phyloP scores from a whole-genome alignment of 352 stramenopile genomes.

The Vaucheria bursata region DNA sequence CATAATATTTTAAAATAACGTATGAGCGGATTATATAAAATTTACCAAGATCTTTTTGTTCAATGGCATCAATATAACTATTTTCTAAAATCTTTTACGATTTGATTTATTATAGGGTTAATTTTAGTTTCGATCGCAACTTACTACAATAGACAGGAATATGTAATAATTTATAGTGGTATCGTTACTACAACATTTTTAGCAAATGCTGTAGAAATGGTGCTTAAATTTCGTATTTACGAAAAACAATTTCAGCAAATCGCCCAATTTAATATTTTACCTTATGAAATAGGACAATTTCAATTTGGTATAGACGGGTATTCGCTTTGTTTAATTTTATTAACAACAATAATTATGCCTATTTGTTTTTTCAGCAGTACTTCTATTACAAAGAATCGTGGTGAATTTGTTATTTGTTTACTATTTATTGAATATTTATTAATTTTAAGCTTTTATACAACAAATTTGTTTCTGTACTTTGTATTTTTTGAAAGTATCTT shows the following conservation, averaged over 20 bases:
- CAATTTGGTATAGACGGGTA: neutral
- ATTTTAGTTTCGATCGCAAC: too few relatives aligned
- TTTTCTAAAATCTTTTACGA: too few relatives aligned
- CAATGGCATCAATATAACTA: too few relatives aligned
- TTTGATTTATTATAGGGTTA: too few relatives aligned
- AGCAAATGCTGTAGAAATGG: too few relatives aligned
- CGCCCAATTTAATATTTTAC: neutral
- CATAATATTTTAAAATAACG: neutral
- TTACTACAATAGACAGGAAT: too few relatives aligned
- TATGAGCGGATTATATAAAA: neutral
- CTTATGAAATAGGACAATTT: neutral
- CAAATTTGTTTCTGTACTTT: constrained; percentile 51
- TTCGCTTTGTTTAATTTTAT: neutral
- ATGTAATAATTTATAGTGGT: too few relatives aligned
- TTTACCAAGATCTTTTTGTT: too few relatives aligned
- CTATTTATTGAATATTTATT: constrained; percentile 52
- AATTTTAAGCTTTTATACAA: constrained; percentile 52
- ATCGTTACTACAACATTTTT: too few relatives aligned
- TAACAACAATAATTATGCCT: neutral
- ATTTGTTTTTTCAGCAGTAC: neutral
- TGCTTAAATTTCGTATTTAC: too few relatives aligned
- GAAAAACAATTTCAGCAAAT: neutral
- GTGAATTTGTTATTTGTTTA: constrained; percentile 40
- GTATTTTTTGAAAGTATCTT: constrained; percentile 55
- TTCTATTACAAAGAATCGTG: too few relatives aligned